Evolutionary conservation across 371 early-diverging fungal species (phyloP).

Genomic region (Circinella minor): DNA sequence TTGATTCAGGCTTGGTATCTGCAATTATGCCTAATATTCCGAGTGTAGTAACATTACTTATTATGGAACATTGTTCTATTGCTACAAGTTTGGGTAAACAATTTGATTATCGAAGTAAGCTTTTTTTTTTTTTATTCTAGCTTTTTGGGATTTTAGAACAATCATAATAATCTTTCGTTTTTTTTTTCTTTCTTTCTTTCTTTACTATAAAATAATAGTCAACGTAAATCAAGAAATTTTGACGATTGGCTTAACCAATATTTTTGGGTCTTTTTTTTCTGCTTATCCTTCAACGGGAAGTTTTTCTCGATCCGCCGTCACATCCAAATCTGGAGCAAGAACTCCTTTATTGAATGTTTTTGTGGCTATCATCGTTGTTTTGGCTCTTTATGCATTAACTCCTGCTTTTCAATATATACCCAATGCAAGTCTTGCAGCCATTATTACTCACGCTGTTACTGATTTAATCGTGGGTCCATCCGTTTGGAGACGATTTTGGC

Average conservation of each 20-base stretch:
- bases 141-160: too few species aligned
- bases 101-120: slow-evolving; percentile 44
- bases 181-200: too few species aligned
- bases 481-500: slow-evolving; percentile 51
- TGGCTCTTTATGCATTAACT: slow-evolving; percentile 80
- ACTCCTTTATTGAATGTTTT: slow-evolving; percentile 79
- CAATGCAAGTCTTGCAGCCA: slow-evolving; percentile 73
- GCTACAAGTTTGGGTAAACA: slow-evolving; percentile 78
- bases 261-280: slow-evolving; percentile 81
- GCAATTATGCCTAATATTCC: slow-evolving; percentile 59
- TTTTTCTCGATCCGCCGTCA: slow-evolving; percentile 87
- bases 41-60: slow-evolving; percentile 72
- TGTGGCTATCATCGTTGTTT: slow-evolving; percentile 74
- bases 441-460: slow-evolving; percentile 76
- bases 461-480: slow-evolving; percentile 64
- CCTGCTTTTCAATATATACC: slow-evolving; percentile 86
- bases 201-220: slow-evolving; percentile 26
- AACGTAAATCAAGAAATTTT: slow-evolving; percentile 82
- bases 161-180: too few species aligned
- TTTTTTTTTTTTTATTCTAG: too few species aligned
- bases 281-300: slow-evolving; percentile 86
- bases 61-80: slow-evolving; percentile 90
- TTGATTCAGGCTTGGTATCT: slow-evolving; percentile 46
- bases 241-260: slow-evolving; percentile 80
- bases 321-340: slow-evolving; percentile 69